Conservation (phyloP, 23 red algal species). For the Cyanidium caldarium region DNA sequence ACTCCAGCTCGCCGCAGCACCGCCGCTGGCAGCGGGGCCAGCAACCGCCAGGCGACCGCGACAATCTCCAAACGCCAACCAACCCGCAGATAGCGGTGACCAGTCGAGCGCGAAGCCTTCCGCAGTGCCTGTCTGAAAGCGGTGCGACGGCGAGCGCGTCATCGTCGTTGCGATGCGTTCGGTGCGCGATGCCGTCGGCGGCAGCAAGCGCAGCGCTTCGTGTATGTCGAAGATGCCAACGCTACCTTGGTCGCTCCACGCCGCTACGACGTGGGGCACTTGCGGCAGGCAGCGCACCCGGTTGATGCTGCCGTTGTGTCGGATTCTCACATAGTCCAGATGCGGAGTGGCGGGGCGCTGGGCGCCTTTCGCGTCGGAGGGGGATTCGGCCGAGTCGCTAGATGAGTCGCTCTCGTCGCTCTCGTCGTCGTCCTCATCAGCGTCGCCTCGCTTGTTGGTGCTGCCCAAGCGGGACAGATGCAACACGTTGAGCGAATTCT, state of each 20-base stretch:
- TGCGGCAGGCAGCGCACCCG: conserved; percentile 60
- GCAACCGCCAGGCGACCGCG: conserved; percentile 32
- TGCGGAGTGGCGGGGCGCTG: background rate
- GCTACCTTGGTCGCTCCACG: conserved; percentile 33
- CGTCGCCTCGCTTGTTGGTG: background rate
- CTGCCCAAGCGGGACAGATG: background rate
- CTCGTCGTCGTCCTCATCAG: conserved; percentile 9
- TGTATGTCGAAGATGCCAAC: conserved; percentile 33
- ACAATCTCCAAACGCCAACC: conserved; percentile 39
- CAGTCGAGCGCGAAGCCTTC: conserved; percentile 78
- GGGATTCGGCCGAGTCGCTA: conserved; percentile 4
- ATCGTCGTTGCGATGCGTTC: background rate
- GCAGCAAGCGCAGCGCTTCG: conserved; percentile 23
- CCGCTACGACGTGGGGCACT: conserved; percentile 36
- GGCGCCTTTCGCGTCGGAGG: conserved; percentile 11
- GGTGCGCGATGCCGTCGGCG: conserved; percentile 6
- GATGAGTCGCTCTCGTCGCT: conserved; percentile 5
- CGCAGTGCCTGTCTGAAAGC: conserved; percentile 21
- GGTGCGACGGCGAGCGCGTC: background rate
- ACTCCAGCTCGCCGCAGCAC: background rate
- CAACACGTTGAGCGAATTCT: background rate
- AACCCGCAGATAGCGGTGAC: conserved; percentile 22
- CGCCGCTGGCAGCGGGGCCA: conserved; percentile 3
- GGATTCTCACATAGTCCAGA: conserved; percentile 26
- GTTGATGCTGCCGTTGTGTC: conserved; percentile 32